A percentile compares a stretch with the other conserved stretches of the same genome.
phyloP scores from a whole-genome alignment of 164 flowering plant species.

The Stephania yunnanensis region DNA sequence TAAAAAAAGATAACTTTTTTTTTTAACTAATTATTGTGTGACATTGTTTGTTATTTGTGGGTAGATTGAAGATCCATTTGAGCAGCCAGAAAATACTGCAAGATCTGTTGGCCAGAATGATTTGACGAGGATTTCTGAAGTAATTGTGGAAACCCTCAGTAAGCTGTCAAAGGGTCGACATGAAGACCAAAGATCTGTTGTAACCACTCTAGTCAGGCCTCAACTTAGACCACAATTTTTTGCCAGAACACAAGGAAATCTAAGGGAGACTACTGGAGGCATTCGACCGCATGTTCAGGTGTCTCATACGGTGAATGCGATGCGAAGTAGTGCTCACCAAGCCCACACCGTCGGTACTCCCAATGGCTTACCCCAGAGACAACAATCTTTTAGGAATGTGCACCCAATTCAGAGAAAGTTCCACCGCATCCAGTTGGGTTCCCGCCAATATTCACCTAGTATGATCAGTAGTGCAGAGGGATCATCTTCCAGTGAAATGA shows the following conservation, averaged over 20 bases:
- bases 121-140: constrained; percentile 44
- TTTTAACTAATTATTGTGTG: neutral
- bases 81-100: constrained; percentile 67
- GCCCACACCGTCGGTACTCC: neutral
- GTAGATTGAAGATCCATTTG: constrained; percentile 92
- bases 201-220: constrained; percentile 37
- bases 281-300: neutral
- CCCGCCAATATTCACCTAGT: constrained; percentile 10
- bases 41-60: neutral
- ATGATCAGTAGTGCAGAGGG: neutral
- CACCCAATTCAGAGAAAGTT: constrained; percentile 11
- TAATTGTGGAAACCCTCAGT: constrained; percentile 28
- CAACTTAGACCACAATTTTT: constrained; percentile 14
- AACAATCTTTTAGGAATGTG: neutral
- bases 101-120: constrained; percentile 49
- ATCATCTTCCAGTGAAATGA: neutral
- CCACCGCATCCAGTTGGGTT: constrained; percentile 11
- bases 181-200: constrained; percentile 23
- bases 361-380: neutral
- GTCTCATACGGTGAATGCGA: constrained; percentile 9
- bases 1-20: neutral
- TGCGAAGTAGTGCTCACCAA: constrained; percentile 10
- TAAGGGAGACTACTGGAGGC: neutral
- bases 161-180: constrained; percentile 21
- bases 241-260: constrained; percentile 3